phyloP scores from a whole-genome alignment of 495 filamentous ascomycete genomes.

The Penicillium canescens region DNA sequence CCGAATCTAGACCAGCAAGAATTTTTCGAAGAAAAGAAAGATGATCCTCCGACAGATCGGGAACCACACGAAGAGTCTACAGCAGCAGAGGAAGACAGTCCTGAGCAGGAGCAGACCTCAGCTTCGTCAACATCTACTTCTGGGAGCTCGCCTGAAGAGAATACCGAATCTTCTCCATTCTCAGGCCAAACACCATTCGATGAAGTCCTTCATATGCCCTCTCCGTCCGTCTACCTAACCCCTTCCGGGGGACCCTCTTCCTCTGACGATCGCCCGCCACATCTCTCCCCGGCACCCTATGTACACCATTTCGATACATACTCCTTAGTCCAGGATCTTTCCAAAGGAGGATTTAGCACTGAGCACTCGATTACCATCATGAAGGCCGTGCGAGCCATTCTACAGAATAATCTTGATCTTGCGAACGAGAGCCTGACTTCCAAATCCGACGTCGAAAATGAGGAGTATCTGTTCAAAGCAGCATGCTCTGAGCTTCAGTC shows the following conservation, averaged over 20 bases:
- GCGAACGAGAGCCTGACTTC: slow-evolving; percentile 74
- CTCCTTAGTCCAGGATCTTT: slow-evolving; percentile 75
- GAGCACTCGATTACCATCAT: slow-evolving; percentile 76
- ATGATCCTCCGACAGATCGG: slow-evolving; percentile 12
- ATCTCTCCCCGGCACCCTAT: slow-evolving; percentile 72
- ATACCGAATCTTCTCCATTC: slow-evolving; percentile 22
- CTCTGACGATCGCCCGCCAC: slow-evolving; percentile 56
- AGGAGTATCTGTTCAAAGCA: slow-evolving; percentile 90
- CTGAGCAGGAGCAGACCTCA: slow-evolving; percentile 14
- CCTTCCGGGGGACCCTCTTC: slow-evolving; percentile 26
- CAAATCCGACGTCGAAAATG: slow-evolving; percentile 81
- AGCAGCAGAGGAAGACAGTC: slow-evolving; percentile 8
- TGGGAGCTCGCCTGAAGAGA: slow-evolving; percentile 31
- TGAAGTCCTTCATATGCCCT: slow-evolving; percentile 62
- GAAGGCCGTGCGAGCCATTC: slow-evolving; percentile 78
- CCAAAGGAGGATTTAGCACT: slow-evolving; percentile 64
- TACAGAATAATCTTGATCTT: slow-evolving; percentile 76
- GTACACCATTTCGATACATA: slow-evolving; percentile 98
- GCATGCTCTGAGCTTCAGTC: slow-evolving; percentile 90
- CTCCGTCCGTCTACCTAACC: slow-evolving; percentile 37
- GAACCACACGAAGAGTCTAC: slow-evolving; percentile 23
- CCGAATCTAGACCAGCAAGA: slow-evolving; percentile 11
- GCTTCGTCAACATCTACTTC: slow-evolving; percentile 22
- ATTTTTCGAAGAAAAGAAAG: slow-evolving; percentile 17
- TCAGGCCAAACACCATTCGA: slow-evolving; percentile 56